A percentile compares a stretch with the other conserved stretches of the same genome.
These are phyloP conservation scores for Citrus inodora DNA, from an alignment of 345 rosid species.

Conservation along the genomic window DNA sequence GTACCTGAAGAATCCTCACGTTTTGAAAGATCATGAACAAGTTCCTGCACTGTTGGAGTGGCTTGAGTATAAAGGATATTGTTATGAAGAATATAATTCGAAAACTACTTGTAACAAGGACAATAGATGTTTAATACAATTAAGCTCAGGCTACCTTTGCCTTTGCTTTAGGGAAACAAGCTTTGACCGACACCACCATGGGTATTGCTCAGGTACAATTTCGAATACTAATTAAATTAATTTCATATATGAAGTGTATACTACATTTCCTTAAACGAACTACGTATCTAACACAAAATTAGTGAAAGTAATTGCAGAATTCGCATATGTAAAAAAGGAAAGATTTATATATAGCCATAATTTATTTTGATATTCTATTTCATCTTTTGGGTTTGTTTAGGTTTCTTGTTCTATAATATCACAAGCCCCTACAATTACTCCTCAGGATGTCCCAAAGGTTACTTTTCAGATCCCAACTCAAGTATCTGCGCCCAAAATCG, in stretches of 20 bases:
- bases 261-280: too few species aligned
- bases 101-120: neutral
- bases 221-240: too few species aligned
- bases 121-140: neutral
- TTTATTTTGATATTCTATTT: too few species aligned
- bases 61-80: neutral
- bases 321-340: too few species aligned
- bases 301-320: too few species aligned
- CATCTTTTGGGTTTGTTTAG: neutral
- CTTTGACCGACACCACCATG: too few species aligned
- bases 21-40: neutral
- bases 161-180: neutral
- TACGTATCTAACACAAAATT: too few species aligned
- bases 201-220: too few species aligned
- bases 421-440: neutral
- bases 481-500: too few species aligned
- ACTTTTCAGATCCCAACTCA: too few species aligned
- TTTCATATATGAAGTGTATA: too few species aligned
- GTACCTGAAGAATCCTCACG: neutral
- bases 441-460: neutral
- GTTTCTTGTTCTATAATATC: neutral
- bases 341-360: neutral
- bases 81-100: slow-evolving; percentile 32
- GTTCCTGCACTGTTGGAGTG: neutral
- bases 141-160: neutral